Conservation (phyloP, 495 filamentous ascomycete species). For the Tirmania nivea region DNA sequence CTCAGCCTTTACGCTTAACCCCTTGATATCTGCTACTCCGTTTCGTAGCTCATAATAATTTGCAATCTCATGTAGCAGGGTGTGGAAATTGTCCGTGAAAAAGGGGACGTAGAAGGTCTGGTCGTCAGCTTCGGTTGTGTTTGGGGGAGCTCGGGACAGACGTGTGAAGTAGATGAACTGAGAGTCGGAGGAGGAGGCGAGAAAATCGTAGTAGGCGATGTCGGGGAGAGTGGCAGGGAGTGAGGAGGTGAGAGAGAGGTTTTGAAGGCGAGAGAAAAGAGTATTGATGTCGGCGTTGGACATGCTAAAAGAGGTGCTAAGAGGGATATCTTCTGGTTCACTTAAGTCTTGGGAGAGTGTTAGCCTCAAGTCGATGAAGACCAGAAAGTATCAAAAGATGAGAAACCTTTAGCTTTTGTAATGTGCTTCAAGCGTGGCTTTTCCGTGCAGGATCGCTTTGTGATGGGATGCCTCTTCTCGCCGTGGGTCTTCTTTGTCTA, state of each 20-base stretch:
- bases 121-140: background rate
- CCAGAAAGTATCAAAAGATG: no score
- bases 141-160: background rate
- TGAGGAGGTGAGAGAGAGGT: slow-evolving; percentile 5
- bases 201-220: background rate
- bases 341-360: no score
- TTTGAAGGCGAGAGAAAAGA: background rate
- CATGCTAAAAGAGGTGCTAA: background rate
- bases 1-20: background rate
- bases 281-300: background rate
- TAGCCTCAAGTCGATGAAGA: no score
- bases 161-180: background rate
- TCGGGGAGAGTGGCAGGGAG: slow-evolving; percentile 2
- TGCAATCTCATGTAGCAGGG: background rate
- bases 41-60: background rate
- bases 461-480: no score
- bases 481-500: no score
- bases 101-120: background rate
- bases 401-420: no score
- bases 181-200: slow-evolving; percentile 2
- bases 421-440: no score
- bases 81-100: slow-evolving; percentile 2
- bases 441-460: no score
- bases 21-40: background rate
- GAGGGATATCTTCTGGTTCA: no score